Base-by-base conservation (phyloP, 2,329 filamentous ascomycete genomes). In the Claviceps quebecensis region DNA sequence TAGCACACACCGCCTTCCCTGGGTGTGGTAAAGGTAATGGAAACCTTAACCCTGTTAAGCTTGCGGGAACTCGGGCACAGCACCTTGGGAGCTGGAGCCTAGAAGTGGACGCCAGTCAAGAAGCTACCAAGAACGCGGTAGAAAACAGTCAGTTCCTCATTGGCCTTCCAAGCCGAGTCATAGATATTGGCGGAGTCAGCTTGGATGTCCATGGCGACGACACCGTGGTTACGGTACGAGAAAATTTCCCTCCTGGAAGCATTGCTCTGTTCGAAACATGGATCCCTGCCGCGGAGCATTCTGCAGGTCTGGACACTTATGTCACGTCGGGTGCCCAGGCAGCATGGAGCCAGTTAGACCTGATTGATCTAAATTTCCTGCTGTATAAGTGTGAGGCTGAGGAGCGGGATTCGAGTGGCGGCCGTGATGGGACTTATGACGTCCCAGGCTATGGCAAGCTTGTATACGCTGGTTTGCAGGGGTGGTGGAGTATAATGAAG, bases 181-280 rank as follows among this genome's bases (percentile, higher is more conserved):
- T 83, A 49, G 81, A 88, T 53, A 69, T 95, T 14, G 77, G 83
- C 1, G 86, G 85, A 8, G 79, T 95, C 53, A 76, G 75, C 26
- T 76, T 95, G 61, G 84, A 91, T 56, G 72, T 76, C n/a, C 76
- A 81, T 49, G 82, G 77, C 4, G 78, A 85, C 45, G 83, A 88
- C 59, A 91, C 89, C 1, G 77, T 83, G 52, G 88, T 98, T 56
- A 83, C 80, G 0, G 81, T 95, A 16, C 83, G 86, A 2, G 83
- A 89, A 46, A 80, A 83, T 55, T 95, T 98, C 64, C 87, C 89
- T 3, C 90, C 94, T 14, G 93, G 93, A 53, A 95, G 89, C 57
- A 95, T 98, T 58, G 89, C 90, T 2, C 73, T 98, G 2, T 95
- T 96, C 58, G 90, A 97, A 70, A 98, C 93, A 0, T 97, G 86